Base-by-base conservation (phyloP, 129 eudicot species). In the Pittosporum tobira region DNA sequence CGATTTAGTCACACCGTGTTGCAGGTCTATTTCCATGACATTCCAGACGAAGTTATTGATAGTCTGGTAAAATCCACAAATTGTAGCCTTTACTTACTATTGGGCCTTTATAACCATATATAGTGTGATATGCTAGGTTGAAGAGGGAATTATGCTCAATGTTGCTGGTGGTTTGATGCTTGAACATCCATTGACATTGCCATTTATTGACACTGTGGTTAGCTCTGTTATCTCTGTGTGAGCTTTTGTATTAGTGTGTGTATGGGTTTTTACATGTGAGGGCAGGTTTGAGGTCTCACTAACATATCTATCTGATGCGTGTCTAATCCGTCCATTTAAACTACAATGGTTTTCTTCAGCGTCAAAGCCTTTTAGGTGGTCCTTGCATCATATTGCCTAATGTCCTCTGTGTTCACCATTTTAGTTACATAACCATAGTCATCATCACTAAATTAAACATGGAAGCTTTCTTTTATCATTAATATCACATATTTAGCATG, bases 151-250 rank as follows among this genome's bases (percentile, higher is more conserved):
- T 47, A 64, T 73, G 29, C 76, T 91, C 38, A 76, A 83, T 61
- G 98, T 91, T 48, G 94, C 98, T 65, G 98, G 98, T 24, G 98
- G 94, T 52, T 71, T 91, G 74, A 84, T 84, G 79, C 86, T 91
- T 51, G 98, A 91, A 69, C 98, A 91, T 78, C 98, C 96, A 24
- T 72, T 91, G 66, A 74, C 81, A 3, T 67, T 79, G 64, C 96
- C 96, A 10, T 83, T 76, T 26, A 84, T 91, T 67, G 88, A 91
- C 61, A 73, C 88, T 16, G 85, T 86, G 96, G 98, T 91, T n/a
- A 61, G 84, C 76, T 51, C 59, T 61, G 58, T 59, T 57, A 72
- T 67, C 63, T 47, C 57, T 24, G 40, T 63, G 44, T 40, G 48
- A 56, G 44, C 48, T 7, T 43, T 34, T 54, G 0, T n/a, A 15